These are phyloP conservation scores for Trapa incisa DNA, from an alignment of 345 rosid genomes.

Conservation along the genomic window DNA sequence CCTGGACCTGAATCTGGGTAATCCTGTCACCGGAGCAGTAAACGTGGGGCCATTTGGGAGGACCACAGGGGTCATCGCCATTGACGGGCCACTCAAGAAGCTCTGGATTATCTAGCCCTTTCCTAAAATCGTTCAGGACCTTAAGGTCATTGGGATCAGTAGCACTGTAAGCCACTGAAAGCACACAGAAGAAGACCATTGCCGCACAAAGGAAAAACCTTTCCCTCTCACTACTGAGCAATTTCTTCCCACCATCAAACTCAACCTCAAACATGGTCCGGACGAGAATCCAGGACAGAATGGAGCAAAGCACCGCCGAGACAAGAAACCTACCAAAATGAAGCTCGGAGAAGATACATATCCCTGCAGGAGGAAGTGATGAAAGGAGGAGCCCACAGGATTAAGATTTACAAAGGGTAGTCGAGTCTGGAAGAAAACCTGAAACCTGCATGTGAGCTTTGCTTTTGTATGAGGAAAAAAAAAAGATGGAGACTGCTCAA, in stretches of 20 bases:
- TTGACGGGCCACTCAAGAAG: constrained; percentile 33
- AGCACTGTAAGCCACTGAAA: constrained; percentile 12
- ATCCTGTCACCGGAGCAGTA: constrained; percentile 33
- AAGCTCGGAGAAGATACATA: not conserved
- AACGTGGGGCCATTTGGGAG: constrained; percentile 40
- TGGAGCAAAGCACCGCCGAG: not conserved
- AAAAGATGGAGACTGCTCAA: not conserved
- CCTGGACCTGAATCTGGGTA: constrained; percentile 38
- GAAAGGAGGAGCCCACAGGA: not conserved
- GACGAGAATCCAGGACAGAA: not conserved
- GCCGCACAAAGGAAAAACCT: not conserved
- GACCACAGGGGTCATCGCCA: constrained; percentile 40
- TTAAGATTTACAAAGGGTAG: not conserved
- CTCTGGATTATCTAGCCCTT: constrained; percentile 41
- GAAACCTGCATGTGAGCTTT: constrained; percentile 5
- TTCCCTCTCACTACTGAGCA: not conserved
- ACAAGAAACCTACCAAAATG: constrained; percentile 12
- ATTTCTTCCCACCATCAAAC: not conserved
- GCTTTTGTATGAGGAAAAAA: constrained; percentile 1
- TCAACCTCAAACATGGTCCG: constrained; percentile 1
- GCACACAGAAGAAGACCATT: constrained; percentile 11
- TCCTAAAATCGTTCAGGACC: constrained; percentile 33
- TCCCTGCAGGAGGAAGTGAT: not conserved
- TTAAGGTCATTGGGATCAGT: constrained; percentile 35
- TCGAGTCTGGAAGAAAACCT: not conserved